phyloP scores from a whole-genome alignment of 2,329 filamentous ascomycete genomes.

The Colletotrichum lindemuthianum region DNA sequence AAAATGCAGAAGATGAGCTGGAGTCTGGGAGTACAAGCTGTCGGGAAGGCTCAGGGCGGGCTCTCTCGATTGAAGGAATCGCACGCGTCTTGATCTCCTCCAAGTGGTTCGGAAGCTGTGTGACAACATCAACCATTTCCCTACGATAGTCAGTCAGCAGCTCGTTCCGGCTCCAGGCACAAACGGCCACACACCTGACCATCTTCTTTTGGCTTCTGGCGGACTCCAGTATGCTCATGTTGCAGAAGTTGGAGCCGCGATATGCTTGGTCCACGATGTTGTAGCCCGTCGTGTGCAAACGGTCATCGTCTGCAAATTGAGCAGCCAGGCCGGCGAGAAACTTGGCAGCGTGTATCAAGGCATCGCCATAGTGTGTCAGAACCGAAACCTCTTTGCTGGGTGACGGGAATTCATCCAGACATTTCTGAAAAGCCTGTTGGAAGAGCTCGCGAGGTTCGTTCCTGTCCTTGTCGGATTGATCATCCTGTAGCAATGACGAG shows the following conservation, averaged over 20 bases:
- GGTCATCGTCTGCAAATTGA: conserved; percentile 16
- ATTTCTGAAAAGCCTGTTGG: conserved; percentile 1
- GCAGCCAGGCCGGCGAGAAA: conserved; percentile 5
- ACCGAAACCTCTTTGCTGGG: conserved; percentile 9
- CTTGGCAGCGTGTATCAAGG: conserved; percentile 18
- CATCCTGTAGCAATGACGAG: conserved; percentile 20
- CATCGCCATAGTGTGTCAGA: conserved; percentile 10
- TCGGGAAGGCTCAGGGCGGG: background rate
- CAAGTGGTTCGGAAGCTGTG: background rate
- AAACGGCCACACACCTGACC: conserved; percentile 14
- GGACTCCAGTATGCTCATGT: conserved; percentile 30
- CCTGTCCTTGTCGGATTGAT: conserved; percentile 13
- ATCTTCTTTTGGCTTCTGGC: conserved; percentile 22
- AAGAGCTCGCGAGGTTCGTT: conserved; percentile 16
- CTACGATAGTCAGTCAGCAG: background rate
- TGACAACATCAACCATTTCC: conserved; percentile 18
- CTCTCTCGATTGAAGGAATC: conserved; percentile 3
- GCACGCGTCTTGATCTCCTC: conserved; percentile 9
- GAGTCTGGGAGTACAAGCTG: conserved; percentile 16
- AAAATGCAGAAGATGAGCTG: conserved; percentile 35
- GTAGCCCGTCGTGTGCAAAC: conserved; percentile 26
- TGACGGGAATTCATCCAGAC: conserved; percentile 1
- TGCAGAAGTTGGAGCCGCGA: conserved; percentile 8
- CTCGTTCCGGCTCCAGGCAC: background rate
- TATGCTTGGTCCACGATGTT: conserved; percentile 27